A percentile compares a stretch with the other conserved stretches of the same genome.
These are phyloP conservation scores for Talaromyces marneffei DNA, from an alignment of 2,329 filamentous ascomycete genomes.

Conservation along the genomic window DNA sequence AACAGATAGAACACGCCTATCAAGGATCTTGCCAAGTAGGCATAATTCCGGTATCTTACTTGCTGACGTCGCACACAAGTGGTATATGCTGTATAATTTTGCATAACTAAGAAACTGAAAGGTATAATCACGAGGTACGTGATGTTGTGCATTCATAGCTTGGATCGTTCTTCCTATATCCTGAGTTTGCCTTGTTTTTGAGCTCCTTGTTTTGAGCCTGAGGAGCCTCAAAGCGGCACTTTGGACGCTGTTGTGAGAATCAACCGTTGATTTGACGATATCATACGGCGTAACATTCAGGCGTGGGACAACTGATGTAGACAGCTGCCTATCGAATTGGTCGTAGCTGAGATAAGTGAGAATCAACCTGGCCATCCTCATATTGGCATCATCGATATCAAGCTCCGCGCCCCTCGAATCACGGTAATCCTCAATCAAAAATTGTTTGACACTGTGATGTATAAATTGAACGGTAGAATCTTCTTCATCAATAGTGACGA, in stretches of 20 bases:
- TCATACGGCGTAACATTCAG: neutral
- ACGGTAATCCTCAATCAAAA: neutral
- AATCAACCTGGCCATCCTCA: neutral
- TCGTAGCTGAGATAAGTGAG: neutral
- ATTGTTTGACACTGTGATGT: slow-evolving; percentile 7
- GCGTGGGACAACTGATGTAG: neutral
- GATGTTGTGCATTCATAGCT: neutral
- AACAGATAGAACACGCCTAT: neutral
- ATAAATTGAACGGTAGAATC: neutral
- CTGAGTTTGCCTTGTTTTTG: neutral
- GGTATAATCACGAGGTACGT: neutral
- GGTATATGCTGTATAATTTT: neutral
- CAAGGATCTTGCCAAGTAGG: neutral
- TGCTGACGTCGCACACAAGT: neutral
- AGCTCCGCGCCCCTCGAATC: neutral
- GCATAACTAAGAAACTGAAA: neutral
- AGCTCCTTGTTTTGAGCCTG: neutral
- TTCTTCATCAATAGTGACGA: slow-evolving; percentile 3
- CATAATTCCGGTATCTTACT: neutral
- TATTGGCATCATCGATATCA: neutral
- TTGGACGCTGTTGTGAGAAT: neutral
- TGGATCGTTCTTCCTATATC: neutral
- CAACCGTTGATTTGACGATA: neutral
- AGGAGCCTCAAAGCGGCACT: neutral
- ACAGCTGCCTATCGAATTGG: neutral